These are phyloP conservation scores for Kregervanrija fluxuum DNA, from an alignment of 805 yeast genomes.

Conservation along the genomic window DNA sequence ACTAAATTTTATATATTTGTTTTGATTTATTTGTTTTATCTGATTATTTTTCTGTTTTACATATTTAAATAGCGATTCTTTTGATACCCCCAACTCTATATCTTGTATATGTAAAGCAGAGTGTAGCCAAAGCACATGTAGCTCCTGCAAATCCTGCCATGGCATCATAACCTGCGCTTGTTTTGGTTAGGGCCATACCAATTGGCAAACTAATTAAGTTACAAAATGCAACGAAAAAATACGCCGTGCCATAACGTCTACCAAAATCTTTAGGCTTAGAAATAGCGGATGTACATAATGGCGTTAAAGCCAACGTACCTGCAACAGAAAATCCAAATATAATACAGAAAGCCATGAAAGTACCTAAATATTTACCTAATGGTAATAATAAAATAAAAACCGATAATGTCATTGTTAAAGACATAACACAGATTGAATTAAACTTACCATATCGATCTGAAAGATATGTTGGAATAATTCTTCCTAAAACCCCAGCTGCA, in stretches of 20 bases:
- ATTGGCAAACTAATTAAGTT: constrained; percentile 42
- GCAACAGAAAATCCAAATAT: constrained; percentile 55
- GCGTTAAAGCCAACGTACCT: constrained; percentile 56
- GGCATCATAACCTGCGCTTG: constrained; percentile 22
- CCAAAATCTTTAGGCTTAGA: constrained; percentile 63
- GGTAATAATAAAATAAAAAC: constrained; percentile 57
- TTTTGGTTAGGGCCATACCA: constrained; percentile 29
- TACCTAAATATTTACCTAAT: constrained; percentile 38
- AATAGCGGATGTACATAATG: constrained; percentile 62
- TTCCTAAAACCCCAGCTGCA: constrained; percentile 36
- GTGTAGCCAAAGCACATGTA: constrained; percentile 18
- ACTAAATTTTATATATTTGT: background rate
- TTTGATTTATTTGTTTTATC: too few relatives aligned
- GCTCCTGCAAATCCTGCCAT: constrained; percentile 29
- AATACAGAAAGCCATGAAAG: constrained; percentile 45
- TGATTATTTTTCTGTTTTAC: too few relatives aligned
- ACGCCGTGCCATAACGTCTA: constrained; percentile 62
- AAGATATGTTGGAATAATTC: constrained; percentile 37
- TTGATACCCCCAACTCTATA: constrained; percentile 18
- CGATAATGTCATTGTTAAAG: constrained; percentile 34
- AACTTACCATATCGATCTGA: constrained; percentile 41
- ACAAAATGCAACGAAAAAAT: constrained; percentile 39
- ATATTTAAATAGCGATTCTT: too few relatives aligned
- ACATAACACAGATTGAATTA: constrained; percentile 32
- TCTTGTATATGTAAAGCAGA: constrained; percentile 15